phyloP scores from a whole-genome alignment of 306 rosid genomes.

The Lotus japonicus region DNA sequence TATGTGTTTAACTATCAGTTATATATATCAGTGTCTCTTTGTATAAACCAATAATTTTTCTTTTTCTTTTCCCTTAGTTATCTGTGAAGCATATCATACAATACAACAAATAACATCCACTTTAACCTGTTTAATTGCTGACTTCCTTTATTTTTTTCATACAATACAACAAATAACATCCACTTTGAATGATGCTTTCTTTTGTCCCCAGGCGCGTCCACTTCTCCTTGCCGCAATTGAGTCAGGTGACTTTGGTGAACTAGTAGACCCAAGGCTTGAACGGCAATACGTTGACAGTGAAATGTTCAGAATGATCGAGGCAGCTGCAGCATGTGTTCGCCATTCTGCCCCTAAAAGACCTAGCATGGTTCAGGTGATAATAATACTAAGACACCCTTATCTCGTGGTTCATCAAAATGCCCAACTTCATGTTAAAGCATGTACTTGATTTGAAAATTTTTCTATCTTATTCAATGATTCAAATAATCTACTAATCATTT shows the following conservation, averaged over 20 bases:
- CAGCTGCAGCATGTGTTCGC: constrained; percentile 94
- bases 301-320: constrained; percentile 80
- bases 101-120: no score
- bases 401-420: not conserved
- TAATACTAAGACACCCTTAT: not conserved
- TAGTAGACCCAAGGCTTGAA: constrained; percentile 69
- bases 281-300: constrained; percentile 51
- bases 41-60: not conserved
- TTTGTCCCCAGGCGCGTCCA: constrained; percentile 73
- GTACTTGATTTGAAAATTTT: not conserved
- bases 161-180: not conserved
- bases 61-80: not conserved
- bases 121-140: not conserved
- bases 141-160: not conserved
- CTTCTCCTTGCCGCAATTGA: constrained; percentile 58
- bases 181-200: constrained; percentile 11
- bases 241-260: constrained; percentile 46
- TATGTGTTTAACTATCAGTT: no score
- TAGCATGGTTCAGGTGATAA: constrained; percentile 78
- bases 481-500: not conserved
- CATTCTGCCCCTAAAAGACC: constrained; percentile 90
- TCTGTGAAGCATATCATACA: not conserved
- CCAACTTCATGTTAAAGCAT: not conserved
- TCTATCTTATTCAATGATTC: not conserved
- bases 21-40: not conserved